phyloP scores from a whole-genome alignment of 75 land plant species.

The Chamaecyparis obtusa region DNA sequence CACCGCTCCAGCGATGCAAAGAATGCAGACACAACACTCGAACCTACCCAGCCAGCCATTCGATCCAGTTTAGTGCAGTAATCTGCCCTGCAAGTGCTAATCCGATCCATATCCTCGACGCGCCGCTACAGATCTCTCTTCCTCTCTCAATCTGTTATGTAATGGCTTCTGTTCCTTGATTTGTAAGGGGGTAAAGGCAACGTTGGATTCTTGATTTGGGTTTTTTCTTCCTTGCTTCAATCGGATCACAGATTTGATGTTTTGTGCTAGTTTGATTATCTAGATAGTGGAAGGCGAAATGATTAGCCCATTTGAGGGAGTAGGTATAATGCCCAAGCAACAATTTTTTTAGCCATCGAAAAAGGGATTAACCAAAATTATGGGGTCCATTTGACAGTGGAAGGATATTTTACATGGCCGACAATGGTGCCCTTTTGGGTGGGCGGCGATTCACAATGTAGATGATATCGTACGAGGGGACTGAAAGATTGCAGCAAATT shows the following conservation, averaged over 20 bases:
- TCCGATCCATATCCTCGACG: not conserved
- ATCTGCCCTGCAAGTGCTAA: constrained; percentile 3
- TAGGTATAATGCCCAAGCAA: not conserved
- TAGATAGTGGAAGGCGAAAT: not conserved
- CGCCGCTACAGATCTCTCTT: not conserved
- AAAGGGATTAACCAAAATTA: not conserved
- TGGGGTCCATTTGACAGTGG: not conserved
- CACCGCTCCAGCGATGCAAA: constrained; percentile 54
- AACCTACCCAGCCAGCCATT: constrained; percentile 41
- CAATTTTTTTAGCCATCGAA: not conserved
- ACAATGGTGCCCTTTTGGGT: not conserved
- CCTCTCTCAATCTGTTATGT: not conserved
- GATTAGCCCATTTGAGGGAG: not conserved
- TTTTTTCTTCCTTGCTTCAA: not conserved
- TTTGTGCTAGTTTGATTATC: not conserved
- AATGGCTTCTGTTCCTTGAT: not conserved
- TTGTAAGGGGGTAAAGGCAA: not conserved
- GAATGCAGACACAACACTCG: constrained; percentile 46
- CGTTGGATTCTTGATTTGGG: not conserved
- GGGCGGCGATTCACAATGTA: not conserved
- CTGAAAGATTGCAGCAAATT: too few species aligned
- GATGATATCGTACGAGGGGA: not conserved
- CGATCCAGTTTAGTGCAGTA: constrained; percentile 29
- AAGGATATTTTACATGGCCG: not conserved
- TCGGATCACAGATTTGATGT: not conserved